Evolutionary conservation across 2,329 filamentous ascomycete species (phyloP).

Genomic region (Fusarium nurragi): DNA sequence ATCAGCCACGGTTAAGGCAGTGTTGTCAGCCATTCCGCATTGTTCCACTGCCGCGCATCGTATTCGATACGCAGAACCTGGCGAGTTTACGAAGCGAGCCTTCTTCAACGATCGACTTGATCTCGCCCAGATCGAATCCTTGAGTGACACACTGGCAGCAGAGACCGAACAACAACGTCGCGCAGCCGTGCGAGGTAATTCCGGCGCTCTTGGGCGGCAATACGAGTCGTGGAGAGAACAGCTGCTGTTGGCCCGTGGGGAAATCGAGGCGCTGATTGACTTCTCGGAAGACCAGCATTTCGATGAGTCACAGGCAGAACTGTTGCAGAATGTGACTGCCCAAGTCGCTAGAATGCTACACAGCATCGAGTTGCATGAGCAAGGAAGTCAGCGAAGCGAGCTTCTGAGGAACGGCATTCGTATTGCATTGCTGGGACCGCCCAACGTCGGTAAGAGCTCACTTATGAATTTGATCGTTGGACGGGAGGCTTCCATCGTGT

Average conservation of each 20-base stretch:
- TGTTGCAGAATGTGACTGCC: conserved; percentile 73
- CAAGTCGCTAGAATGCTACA: conserved; percentile 70
- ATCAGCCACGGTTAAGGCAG: conserved; percentile 85
- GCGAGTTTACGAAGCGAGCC: conserved; percentile 92
- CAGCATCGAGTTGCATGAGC: conserved; percentile 74
- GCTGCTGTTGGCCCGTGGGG: conserved; percentile 83
- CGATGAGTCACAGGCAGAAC: conserved; percentile 80
- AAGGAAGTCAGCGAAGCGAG: conserved; percentile 83
- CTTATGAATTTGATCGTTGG: conserved; percentile 91
- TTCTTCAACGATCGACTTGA: conserved; percentile 89
- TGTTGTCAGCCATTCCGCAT: conserved; percentile 78
- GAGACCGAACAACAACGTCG: conserved; percentile 94
- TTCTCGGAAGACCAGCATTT: conserved; percentile 98
- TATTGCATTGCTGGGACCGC: conserved; percentile 87
- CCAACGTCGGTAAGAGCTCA: conserved; percentile 95
- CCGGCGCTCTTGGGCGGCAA: conserved; percentile 72
- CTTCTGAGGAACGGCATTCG: conserved; percentile 85
- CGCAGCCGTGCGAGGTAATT: conserved; percentile 81
- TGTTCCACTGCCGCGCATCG: conserved; percentile 48
- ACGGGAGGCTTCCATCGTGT: conserved; percentile 94
- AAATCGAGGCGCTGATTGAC: conserved; percentile 95
- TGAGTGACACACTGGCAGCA: conserved; percentile 70
- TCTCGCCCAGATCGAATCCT: conserved; percentile 80
- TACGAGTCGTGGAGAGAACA: conserved; percentile 86
- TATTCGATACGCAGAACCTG: conserved; percentile 90